Evolutionary conservation across 2,329 filamentous ascomycete genomes (phyloP).

Genomic region (Paraphoma chrysanthemicola): DNA sequence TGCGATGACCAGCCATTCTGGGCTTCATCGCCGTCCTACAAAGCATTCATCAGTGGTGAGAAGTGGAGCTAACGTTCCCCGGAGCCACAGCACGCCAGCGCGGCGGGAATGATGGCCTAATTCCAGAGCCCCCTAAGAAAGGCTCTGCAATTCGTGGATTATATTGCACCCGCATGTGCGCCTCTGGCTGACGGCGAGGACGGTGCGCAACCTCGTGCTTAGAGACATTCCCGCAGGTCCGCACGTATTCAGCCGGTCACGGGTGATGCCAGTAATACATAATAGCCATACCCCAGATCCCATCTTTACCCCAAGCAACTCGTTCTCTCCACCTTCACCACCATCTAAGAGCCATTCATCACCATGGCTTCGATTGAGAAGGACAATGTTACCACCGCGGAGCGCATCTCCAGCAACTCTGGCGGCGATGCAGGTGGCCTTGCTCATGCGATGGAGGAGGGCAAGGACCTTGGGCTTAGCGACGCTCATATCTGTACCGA

Average conservation of each 20-base stretch:
- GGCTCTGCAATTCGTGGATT: not conserved
- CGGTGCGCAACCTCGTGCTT: not conserved
- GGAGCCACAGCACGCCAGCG: not conserved
- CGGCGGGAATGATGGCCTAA: not conserved
- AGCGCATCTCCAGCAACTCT: conserved; percentile 20
- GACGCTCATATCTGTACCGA: conserved; percentile 27
- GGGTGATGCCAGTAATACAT: not conserved
- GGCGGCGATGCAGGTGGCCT: conserved; percentile 8
- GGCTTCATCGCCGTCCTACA: not conserved
- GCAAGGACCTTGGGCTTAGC: conserved; percentile 18
- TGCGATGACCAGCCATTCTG: not conserved
- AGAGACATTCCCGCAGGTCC: not conserved
- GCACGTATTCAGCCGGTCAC: not conserved
- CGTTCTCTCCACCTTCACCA: not conserved
- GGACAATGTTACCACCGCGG: conserved; percentile 10
- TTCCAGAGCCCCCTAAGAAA: not conserved
- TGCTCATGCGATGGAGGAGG: conserved; percentile 26
- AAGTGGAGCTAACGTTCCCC: not conserved
- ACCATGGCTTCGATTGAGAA: conserved; percentile 27
- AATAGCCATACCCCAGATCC: not conserved
- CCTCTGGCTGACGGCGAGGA: not conserved
- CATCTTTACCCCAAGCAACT: not conserved
- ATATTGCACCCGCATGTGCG: not conserved
- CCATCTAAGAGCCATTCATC: not conserved
- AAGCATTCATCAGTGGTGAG: not conserved